These are phyloP conservation scores for Euclidium syriacum DNA, from an alignment of 345 rosid genomes.

Conservation along the genomic window DNA sequence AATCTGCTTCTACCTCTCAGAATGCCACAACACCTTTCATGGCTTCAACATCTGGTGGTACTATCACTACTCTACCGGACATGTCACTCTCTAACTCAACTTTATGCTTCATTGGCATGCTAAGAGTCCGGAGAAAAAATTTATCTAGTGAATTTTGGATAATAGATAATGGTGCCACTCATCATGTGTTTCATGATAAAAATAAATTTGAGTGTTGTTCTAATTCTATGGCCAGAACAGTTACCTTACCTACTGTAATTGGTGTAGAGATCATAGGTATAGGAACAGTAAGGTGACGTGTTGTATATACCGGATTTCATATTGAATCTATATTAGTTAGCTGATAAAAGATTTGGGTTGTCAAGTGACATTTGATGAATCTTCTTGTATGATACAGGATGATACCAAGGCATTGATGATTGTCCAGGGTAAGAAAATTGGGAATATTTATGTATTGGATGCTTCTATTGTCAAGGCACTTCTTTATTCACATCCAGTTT, in stretches of 20 bases:
- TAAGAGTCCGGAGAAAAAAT: background rate
- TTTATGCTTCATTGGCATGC: background rate
- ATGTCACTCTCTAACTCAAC: background rate
- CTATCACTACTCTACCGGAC: background rate
- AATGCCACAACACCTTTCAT: no score
- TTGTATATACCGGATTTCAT: background rate
- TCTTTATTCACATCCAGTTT: no score
- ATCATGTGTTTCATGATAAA: background rate
- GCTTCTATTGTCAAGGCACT: no score
- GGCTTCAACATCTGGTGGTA: no score
- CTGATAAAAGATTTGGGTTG: background rate
- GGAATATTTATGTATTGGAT: background rate
- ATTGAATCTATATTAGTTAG: background rate
- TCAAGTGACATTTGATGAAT: background rate
- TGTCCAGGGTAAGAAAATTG: background rate
- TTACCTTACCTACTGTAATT: background rate
- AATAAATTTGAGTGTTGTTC: no score
- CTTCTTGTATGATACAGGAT: background rate
- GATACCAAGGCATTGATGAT: background rate
- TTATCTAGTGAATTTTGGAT: background rate
- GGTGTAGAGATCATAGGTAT: background rate
- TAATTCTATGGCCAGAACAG: background rate
- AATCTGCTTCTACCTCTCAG: no score
- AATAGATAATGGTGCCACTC: background rate
- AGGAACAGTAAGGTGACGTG: background rate